A percentile compares a stretch with the other conserved stretches of the same genome.
Evolutionary conservation across 2,329 filamentous ascomycete species (phyloP).

Genomic region (Volutella citrinella): DNA sequence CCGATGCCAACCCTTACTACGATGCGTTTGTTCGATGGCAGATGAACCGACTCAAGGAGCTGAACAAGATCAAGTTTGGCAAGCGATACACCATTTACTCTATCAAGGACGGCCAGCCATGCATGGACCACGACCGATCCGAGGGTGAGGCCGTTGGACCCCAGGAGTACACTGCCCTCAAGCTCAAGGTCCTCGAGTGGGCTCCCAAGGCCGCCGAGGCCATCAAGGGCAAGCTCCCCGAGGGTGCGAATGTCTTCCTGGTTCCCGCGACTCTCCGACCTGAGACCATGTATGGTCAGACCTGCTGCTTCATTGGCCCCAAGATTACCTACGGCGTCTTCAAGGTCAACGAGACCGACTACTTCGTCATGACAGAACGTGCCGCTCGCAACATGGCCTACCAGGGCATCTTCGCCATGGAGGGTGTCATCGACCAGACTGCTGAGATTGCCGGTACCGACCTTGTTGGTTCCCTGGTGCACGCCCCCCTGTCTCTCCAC

Average conservation of each 20-base stretch:
- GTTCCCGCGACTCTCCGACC: conserved; percentile 89
- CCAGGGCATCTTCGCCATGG: conserved; percentile 78
- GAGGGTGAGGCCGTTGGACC: conserved; percentile 57
- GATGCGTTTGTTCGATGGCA: conserved; percentile 96
- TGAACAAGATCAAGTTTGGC: conserved; percentile 91
- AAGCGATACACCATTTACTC: conserved; percentile 89
- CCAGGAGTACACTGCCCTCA: conserved; percentile 90
- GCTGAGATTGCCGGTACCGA: conserved; percentile 74
- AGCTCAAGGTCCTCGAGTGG: conserved; percentile 90
- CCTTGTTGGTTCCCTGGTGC: conserved; percentile 82
- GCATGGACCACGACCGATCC: conserved; percentile 47
- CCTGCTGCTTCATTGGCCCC: conserved; percentile 90
- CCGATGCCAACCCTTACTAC: conserved; percentile 94
- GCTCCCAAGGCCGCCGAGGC: conserved; percentile 68
- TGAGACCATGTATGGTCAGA: conserved; percentile 99
- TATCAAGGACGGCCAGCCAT: conserved; percentile 44
- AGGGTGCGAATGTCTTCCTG: conserved; percentile 78
- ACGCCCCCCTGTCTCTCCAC: conserved; percentile 86
- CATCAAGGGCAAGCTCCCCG: conserved; percentile 74
- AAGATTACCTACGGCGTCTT: conserved; percentile 87
- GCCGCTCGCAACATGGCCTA: conserved; percentile 95
- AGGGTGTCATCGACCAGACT: conserved; percentile 72
- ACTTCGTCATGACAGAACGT: conserved; percentile 79
- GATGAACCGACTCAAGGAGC: conserved; percentile 86
- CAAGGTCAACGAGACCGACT: conserved; percentile 73